Base-by-base conservation (phyloP, 176 grass and related monocot species). In the Panicum miliaceum region DNA sequence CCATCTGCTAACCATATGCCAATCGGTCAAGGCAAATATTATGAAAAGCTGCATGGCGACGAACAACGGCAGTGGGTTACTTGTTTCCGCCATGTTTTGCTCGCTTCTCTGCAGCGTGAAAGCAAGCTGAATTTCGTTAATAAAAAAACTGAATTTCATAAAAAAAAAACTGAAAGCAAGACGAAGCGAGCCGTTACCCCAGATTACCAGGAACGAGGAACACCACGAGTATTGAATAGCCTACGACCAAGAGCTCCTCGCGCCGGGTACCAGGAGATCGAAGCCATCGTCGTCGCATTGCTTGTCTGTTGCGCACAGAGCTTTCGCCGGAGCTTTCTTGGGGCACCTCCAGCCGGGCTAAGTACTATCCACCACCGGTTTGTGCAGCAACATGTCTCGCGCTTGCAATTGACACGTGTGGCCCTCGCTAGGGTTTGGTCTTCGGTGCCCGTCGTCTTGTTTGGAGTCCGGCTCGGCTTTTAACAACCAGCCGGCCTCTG, bases 391-490 rank as follows among this genome's bases (percentile, higher is more conserved):
- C 32, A 45, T 84, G 71, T 40, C 53, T 12, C 26, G 71, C 61
- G 23, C 48, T n/a, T 42, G 20, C 40, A 60, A 12, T 19, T 69
- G 64, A 36, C 63, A 8, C 83, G 37, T 58, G 37, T 11, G 32
- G 47, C 1, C 18, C 5, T 62, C 5, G 25, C 56, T 51, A 40
- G 64, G 14, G 13, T 50, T 71, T 68, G 81, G 43, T 63, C 29
- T 32, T 68, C 12, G 83, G 52, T 40, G 76, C 38, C 56, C 7
- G 12, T 86, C 37, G 43, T 56, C 50, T 71, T 60, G 34, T 52
- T 26, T 40, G 61, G 6, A 16, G 37, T 40, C 43, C 66, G 59
- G 77, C 46, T 73, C 69, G 16, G 7, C 69, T 86, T 86, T 81
- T 86, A 45, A 74, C 43, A 15, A 25, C 56, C 22, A 48, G 13